Evolutionary conservation across 1,284 basidiomycete genomes (phyloP).

Genomic region (Phenoliferia sp.): DNA sequence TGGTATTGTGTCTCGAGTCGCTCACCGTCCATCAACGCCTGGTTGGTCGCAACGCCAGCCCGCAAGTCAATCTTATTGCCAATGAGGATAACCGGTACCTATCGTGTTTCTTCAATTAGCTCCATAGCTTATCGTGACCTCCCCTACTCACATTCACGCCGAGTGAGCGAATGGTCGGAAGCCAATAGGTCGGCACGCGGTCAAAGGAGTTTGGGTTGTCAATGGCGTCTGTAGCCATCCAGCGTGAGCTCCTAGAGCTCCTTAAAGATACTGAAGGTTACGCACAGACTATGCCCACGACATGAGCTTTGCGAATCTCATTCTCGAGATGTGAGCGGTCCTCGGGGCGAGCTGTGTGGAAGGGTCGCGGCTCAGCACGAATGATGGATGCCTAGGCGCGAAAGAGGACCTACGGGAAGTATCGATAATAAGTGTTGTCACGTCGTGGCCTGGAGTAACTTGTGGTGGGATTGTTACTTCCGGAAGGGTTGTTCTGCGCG

Average conservation of each 20-base stretch:
- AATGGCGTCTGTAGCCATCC: constrained; percentile 60
- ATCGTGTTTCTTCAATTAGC: constrained; percentile 9
- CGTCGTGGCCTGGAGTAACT: constrained; percentile 82
- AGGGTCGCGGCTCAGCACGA: constrained; percentile 20
- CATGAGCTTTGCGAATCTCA: constrained; percentile 93
- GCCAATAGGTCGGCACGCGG: constrained; percentile 96
- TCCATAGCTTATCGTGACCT: neutral
- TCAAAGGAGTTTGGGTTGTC: constrained; percentile 94
- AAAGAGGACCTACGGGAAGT: constrained; percentile 62
- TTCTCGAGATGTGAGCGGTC: constrained; percentile 84
- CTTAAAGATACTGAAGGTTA: neutral
- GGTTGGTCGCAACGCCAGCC: constrained; percentile 86
- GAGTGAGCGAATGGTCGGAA: constrained; percentile 91
- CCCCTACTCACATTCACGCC: constrained; percentile 73
- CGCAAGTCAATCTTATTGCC: constrained; percentile 98
- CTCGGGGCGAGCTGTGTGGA: constrained; percentile 59
- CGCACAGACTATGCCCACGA: constrained; percentile 83
- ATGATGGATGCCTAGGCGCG: neutral
- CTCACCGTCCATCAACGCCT: constrained; percentile 76
- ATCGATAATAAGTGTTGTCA: constrained; percentile 92
- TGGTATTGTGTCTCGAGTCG: neutral
- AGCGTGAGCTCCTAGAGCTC: neutral
- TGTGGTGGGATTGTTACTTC: constrained; percentile 94
- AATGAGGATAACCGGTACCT: constrained; percentile 95
- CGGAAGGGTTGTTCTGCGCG: constrained; percentile 68